Evolutionary conservation across 2,329 filamentous ascomycete genomes (phyloP).

Genomic region (Myriosclerotinia scirpicola): DNA sequence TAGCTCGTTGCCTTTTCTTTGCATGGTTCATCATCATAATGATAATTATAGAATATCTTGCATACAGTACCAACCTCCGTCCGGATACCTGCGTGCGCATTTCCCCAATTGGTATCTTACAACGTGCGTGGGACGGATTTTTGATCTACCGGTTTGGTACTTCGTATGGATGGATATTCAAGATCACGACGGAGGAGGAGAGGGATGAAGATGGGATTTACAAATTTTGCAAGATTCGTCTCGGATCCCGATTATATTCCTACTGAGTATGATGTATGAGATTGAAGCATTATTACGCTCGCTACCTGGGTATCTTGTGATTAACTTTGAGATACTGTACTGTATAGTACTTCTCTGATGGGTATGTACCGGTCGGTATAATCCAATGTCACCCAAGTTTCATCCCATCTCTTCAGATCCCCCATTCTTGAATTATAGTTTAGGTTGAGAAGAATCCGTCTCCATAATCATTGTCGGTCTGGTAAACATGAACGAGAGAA

Average conservation of each 20-base stretch:
- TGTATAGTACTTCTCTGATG: too few relatives aligned
- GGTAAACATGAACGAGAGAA: not conserved
- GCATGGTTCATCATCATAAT: too few relatives aligned
- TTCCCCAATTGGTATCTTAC: conserved; percentile 18
- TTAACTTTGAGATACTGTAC: not conserved
- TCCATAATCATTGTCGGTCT: not conserved
- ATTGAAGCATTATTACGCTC: not conserved
- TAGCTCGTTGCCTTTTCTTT: too few relatives aligned
- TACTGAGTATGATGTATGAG: too few relatives aligned
- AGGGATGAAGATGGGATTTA: not conserved
- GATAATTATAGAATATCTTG: conserved; percentile 19
- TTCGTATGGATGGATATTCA: too few relatives aligned
- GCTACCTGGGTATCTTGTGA: not conserved
- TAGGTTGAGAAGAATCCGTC: not conserved
- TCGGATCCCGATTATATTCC: not conserved
- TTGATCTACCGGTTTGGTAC: not conserved
- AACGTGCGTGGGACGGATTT: conserved; percentile 1
- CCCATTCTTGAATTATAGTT: not conserved
- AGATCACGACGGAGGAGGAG: not conserved
- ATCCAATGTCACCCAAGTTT: not conserved
- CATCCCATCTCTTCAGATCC: not conserved
- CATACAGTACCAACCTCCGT: not conserved
- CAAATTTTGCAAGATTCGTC: conserved; percentile 6
- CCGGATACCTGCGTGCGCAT: conserved; percentile 12
- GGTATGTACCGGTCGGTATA: not conserved